Conservation (phyloP, 1,284 basidiomycete genomes). For the Irpex lacteus region DNA sequence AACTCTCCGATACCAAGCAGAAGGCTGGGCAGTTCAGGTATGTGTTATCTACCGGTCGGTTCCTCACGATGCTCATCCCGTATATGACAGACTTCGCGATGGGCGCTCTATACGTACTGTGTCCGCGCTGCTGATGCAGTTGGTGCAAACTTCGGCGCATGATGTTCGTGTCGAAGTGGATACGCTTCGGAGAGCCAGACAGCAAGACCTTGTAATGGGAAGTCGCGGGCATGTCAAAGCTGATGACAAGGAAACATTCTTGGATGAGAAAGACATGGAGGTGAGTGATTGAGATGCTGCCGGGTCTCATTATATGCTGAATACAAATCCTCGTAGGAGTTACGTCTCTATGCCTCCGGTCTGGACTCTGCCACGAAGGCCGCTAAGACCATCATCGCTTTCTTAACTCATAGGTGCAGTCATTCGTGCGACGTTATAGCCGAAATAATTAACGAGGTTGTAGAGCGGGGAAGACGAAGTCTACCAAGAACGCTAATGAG, state of each 20-base stretch:
- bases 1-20: conserved; percentile 85
- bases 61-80: background rate
- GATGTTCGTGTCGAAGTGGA: conserved; percentile 67
- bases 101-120: conserved; percentile 88
- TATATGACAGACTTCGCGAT: conserved; percentile 61
- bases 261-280: conserved; percentile 67
- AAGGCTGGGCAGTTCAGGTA: conserved; percentile 85
- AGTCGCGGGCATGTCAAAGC: conserved; percentile 57
- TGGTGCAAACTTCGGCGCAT: conserved; percentile 92
- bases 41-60: conserved; percentile 19
- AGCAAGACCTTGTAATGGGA: conserved; percentile 57
- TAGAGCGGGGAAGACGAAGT: conserved; percentile 78
- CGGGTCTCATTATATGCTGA: background rate
- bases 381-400: conserved; percentile 80
- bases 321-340: conserved; percentile 43
- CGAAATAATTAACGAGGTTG: conserved; percentile 17
- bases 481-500: conserved; percentile 85
- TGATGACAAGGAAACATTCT: conserved; percentile 42
- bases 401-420: conserved; percentile 74
- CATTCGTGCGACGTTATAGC: background rate
- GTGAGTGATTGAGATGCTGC: conserved; percentile 32
- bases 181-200: conserved; percentile 57
- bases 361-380: conserved; percentile 81
- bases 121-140: conserved; percentile 88
- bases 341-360: conserved; percentile 60